Evolutionary conservation across 2,329 filamentous ascomycete genomes (phyloP).

Genomic region (Penicillium sp.): DNA sequence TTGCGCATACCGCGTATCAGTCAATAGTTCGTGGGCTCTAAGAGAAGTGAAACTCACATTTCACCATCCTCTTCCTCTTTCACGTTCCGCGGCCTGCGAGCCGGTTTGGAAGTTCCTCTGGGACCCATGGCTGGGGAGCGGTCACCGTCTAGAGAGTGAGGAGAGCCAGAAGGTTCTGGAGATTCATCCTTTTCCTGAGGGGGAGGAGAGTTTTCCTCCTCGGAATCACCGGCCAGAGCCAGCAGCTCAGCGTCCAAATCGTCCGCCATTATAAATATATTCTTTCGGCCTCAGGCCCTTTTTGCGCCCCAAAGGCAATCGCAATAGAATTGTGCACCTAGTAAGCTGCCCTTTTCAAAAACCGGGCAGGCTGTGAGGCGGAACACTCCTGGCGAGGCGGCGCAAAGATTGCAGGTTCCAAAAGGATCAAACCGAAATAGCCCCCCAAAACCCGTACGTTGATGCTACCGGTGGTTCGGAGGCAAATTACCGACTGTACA

Average conservation of each 20-base stretch:
- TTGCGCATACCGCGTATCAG: conserved; percentile 9
- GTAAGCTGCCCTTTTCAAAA: neutral
- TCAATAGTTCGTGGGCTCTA: conserved; percentile 2
- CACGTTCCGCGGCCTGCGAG: conserved; percentile 46
- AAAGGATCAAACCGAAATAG: conserved; percentile 4
- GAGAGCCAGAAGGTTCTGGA: conserved; percentile 53
- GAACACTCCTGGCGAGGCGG: conserved; percentile 20
- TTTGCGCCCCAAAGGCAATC: neutral
- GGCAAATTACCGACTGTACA: conserved; percentile 7
- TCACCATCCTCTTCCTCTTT: conserved; percentile 77
- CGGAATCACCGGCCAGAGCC: conserved; percentile 74
- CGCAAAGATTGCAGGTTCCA: conserved; percentile 16
- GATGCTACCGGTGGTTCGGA: neutral
- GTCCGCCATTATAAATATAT: conserved; percentile 63
- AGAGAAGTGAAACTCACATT: conserved; percentile 60
- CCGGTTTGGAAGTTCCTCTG: conserved; percentile 45
- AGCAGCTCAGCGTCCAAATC: conserved; percentile 90
- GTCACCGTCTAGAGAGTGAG: conserved; percentile 42
- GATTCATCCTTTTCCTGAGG: conserved; percentile 57
- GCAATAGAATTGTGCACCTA: neutral
- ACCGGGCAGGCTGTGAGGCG: neutral
- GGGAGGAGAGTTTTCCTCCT: conserved; percentile 53
- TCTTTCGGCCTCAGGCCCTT: neutral
- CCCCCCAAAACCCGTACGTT: conserved; percentile 1
- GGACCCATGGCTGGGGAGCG: conserved; percentile 44